Evolutionary conservation across 129 eudicot species (phyloP).

Genomic region (Erigeron canadensis): DNA sequence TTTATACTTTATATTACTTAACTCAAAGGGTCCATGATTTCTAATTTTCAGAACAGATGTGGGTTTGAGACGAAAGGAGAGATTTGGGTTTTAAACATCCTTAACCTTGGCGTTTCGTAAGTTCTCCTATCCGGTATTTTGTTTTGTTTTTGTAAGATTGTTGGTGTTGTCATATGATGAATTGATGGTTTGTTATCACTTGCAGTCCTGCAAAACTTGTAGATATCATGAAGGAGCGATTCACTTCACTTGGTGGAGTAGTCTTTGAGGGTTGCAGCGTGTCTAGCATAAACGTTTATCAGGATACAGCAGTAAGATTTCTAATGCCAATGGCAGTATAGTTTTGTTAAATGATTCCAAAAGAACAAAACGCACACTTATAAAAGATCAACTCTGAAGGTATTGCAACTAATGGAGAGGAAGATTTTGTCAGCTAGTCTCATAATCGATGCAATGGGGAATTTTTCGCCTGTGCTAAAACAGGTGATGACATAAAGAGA

Average conservation of each 20-base stretch:
- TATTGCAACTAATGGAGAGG: constrained; percentile 62
- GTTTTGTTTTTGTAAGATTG: not conserved
- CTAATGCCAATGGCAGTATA: constrained; percentile 13
- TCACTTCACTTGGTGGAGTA: constrained; percentile 69
- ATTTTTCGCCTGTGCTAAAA: constrained; percentile 86
- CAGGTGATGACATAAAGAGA: constrained; percentile 55
- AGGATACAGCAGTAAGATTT: constrained; percentile 77
- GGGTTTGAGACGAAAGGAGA: constrained; percentile 98
- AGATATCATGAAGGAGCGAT: constrained; percentile 68
- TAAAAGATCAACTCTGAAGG: constrained; percentile 39
- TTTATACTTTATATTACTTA: not conserved
- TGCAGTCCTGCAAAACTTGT: constrained; percentile 84
- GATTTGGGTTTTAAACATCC: constrained; percentile 89
- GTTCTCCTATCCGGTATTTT: constrained; percentile 5
- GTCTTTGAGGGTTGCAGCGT: constrained; percentile 79
- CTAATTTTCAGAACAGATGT: constrained; percentile 74
- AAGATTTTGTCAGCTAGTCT: constrained; percentile 73
- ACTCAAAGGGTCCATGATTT: constrained; percentile 10
- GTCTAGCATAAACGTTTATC: constrained; percentile 59
- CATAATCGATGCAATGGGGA: constrained; percentile 97
- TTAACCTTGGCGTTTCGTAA: constrained; percentile 97
- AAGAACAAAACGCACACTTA: not conserved
- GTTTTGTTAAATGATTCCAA: not conserved
- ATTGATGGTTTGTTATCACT: not conserved
- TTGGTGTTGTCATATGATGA: not conserved